These are phyloP conservation scores for Tagetes patula DNA, from an alignment of 129 eudicot genomes.

Conservation along the genomic window DNA sequence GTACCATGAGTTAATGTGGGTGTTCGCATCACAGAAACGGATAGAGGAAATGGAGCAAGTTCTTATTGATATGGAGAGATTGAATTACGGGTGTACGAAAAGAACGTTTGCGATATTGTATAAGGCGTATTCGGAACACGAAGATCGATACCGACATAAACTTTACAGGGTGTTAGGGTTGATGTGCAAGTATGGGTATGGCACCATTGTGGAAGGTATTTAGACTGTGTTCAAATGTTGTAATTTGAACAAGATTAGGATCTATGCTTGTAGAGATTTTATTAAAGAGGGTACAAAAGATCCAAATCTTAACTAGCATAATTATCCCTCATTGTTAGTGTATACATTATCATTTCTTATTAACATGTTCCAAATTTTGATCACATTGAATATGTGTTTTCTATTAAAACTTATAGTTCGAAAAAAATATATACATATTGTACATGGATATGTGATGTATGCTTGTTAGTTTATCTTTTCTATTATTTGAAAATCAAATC, in stretches of 20 bases:
- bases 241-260: neutral
- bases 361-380: no score
- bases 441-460: no score
- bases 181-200: conserved; percentile 68
- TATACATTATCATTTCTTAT: no score
- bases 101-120: conserved; percentile 57
- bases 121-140: conserved; percentile 49
- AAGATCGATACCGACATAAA: conserved; percentile 42
- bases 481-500: no score
- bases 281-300: no score
- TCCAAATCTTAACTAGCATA: no score
- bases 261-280: no score
- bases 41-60: conserved; percentile 84
- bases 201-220: conserved; percentile 18
- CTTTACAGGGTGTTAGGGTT: conserved; percentile 50
- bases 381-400: no score
- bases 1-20: conserved; percentile 71
- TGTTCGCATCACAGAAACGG: conserved; percentile 61
- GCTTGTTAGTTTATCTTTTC: no score
- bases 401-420: no score
- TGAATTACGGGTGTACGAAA: conserved; percentile 43
- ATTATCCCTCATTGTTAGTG: no score
- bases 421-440: no score
- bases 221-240: neutral
- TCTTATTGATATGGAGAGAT: conserved; percentile 66